These are phyloP conservation scores for Hevea brasiliensis DNA, from an alignment of 345 rosid species.

Conservation along the genomic window DNA sequence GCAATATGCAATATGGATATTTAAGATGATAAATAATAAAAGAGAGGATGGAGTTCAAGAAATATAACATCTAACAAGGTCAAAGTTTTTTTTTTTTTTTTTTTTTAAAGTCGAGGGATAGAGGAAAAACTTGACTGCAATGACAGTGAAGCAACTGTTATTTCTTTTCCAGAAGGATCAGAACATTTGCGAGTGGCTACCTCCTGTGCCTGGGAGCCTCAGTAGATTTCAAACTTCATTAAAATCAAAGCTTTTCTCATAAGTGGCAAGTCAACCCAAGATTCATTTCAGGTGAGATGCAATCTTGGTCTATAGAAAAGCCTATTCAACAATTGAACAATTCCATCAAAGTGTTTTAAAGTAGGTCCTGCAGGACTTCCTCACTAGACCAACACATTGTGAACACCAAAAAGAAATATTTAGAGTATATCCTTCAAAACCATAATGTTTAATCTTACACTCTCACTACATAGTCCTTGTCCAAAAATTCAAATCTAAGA, in stretches of 20 bases:
- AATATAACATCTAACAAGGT: too few species aligned
- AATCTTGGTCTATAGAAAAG: not conserved
- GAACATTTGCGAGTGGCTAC: not conserved
- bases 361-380: not conserved
- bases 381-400: not conserved
- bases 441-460: not conserved
- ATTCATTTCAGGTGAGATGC: not conserved
- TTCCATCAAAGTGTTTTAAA: not conserved
- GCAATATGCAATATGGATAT: not conserved
- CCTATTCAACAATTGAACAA: not conserved
- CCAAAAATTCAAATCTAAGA: slow-evolving; percentile 4
- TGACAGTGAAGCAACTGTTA: too few species aligned
- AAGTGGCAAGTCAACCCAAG: not conserved
- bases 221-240: not conserved
- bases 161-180: too few species aligned
- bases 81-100: too few species aligned
- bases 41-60: not conserved
- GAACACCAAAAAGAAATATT: not conserved
- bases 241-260: not conserved
- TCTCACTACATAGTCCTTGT: not conserved
- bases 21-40: too few species aligned
- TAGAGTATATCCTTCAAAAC: not conserved
- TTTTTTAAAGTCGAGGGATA: too few species aligned
- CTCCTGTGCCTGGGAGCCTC: not conserved
- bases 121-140: not conserved